phyloP scores from a whole-genome alignment of 495 filamentous ascomycete species.

The Trichoderma virens region DNA sequence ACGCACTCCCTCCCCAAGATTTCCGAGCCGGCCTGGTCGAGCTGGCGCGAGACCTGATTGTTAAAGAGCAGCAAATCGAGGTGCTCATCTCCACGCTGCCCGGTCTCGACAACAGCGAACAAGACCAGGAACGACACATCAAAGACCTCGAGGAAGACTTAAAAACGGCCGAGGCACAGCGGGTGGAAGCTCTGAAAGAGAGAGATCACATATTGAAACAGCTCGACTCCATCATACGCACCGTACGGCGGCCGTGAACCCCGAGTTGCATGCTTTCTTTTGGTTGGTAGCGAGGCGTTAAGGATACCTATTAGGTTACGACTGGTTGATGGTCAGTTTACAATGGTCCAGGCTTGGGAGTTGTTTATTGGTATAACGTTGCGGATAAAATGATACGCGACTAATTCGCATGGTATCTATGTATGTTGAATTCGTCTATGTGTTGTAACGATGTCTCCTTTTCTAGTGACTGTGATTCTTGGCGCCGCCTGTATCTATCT shows the following conservation, averaged over 20 bases:
- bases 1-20: slow-evolving; percentile 54
- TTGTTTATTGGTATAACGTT: background rate
- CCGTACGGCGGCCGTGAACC: slow-evolving; percentile 43
- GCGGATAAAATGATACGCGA: background rate
- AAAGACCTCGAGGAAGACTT: slow-evolving; percentile 69
- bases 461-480: no score
- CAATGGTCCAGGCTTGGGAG: background rate
- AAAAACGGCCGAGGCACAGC: slow-evolving; percentile 62
- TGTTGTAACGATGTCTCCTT: no score
- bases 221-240: slow-evolving; percentile 60
- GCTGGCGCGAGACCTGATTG: slow-evolving; percentile 76
- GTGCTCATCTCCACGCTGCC: slow-evolving; percentile 74
- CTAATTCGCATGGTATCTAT: slow-evolving; percentile 11
- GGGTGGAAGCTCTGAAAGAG: slow-evolving; percentile 62
- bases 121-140: slow-evolving; percentile 70
- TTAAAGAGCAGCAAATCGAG: slow-evolving; percentile 94
- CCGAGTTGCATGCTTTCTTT: background rate
- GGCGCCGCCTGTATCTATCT: no score
- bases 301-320: slow-evolving; percentile 3
- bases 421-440: background rate
- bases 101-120: slow-evolving; percentile 76
- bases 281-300: slow-evolving; percentile 6
- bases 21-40: slow-evolving; percentile 70
- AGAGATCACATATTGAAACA: slow-evolving; percentile 56
- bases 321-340: background rate